Conservation (phyloP, 176 grass and related monocot species). For the Pharus latifolius region DNA sequence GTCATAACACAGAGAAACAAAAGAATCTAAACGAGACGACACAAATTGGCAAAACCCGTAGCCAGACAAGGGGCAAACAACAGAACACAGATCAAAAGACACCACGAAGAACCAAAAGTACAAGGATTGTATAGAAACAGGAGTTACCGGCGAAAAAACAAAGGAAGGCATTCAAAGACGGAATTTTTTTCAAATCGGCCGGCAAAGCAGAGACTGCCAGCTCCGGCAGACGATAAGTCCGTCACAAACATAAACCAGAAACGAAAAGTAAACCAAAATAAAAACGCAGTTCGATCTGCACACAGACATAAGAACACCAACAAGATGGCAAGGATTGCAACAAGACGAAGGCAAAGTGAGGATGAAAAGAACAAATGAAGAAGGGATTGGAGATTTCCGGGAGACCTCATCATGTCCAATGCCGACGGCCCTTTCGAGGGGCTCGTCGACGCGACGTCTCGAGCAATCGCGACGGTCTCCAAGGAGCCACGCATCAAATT, state of each 20-base stretch:
- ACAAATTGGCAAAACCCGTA: background rate
- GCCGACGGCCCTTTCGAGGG: slow-evolving; percentile 21
- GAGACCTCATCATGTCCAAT: slow-evolving; percentile 61
- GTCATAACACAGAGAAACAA: background rate
- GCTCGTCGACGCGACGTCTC: slow-evolving; percentile 33
- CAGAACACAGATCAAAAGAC: background rate
- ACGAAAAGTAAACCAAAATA: background rate
- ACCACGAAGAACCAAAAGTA: background rate
- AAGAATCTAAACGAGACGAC: background rate
- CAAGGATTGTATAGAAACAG: background rate
- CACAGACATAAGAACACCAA: background rate
- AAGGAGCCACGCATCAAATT: slow-evolving; percentile 42
- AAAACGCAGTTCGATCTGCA: background rate
- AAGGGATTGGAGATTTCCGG: background rate
- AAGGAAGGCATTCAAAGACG: background rate
- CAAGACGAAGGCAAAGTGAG: background rate
- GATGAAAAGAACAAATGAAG: background rate
- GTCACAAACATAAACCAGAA: background rate
- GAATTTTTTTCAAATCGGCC: background rate
- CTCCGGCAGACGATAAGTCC: no score
- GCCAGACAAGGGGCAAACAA: background rate
- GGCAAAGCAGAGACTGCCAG: background rate
- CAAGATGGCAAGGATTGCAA: background rate
- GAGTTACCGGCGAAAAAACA: background rate
- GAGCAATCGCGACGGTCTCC: slow-evolving; percentile 34